Evolutionary conservation across 106 monocot genomes (phyloP).

Genomic region (Triglochin maritima): DNA sequence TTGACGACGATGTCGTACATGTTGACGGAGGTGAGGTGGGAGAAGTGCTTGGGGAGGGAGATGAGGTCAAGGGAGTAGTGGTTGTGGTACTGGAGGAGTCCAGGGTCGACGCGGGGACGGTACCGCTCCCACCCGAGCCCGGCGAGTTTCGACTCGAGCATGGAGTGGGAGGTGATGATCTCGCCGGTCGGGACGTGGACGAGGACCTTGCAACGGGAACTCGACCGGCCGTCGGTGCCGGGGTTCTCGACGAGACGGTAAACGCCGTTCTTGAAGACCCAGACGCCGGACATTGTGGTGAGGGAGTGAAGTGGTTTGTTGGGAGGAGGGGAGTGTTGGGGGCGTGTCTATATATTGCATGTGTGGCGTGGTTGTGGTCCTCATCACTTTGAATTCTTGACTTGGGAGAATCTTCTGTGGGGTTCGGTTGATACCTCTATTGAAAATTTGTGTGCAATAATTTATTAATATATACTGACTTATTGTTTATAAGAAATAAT

Average conservation of each 20-base stretch:
- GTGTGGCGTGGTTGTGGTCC: too few species aligned
- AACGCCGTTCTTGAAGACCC: conserved; percentile 28
- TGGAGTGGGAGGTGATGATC: conserved; percentile 10
- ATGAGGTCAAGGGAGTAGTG: conserved; percentile 8
- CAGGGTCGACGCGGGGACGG: conserved; percentile 2
- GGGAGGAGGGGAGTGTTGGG: too few species aligned
- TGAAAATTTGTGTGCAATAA: too few species aligned
- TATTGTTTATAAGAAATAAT: too few species aligned
- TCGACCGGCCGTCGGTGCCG: not conserved
- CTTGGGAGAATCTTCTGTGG: too few species aligned
- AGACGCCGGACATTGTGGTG: conserved; percentile 23
- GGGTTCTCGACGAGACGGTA: conserved; percentile 16
- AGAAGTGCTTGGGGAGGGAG: conserved; percentile 15
- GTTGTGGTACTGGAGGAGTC: conserved; percentile 15
- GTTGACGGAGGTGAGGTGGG: conserved; percentile 10
- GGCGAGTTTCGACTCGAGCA: conserved; percentile 18
- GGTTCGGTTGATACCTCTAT: too few species aligned
- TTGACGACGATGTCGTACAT: conserved; percentile 28
- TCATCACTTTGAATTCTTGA: too few species aligned
- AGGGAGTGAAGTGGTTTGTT: too few species aligned
- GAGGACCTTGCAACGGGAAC: conserved; percentile 5
- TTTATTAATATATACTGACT: too few species aligned
- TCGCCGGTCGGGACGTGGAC: conserved; percentile 10
- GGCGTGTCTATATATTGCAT: too few species aligned
- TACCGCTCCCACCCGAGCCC: conserved; percentile 21